Evolutionary conservation across 805 yeast genomes (phyloP).

Genomic region (Candida morakotiae): DNA sequence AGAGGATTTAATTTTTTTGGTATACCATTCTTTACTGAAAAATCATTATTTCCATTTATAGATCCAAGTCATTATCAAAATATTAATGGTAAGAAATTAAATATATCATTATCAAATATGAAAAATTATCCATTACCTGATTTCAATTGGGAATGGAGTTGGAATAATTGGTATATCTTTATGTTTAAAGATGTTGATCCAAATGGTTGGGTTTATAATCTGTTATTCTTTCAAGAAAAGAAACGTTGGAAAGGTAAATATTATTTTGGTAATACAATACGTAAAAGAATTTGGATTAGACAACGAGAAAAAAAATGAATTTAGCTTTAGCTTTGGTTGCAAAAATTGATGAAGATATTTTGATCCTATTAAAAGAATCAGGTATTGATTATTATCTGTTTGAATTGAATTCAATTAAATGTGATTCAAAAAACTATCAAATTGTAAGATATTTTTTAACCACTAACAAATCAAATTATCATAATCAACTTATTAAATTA

Average conservation of each 20-base stretch:
- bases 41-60: constrained; percentile 42
- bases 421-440: background rate
- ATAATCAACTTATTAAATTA: constrained; percentile 2
- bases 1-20: constrained; percentile 52
- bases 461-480: background rate
- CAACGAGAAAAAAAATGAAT: constrained; percentile 19
- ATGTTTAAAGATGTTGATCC: constrained; percentile 74
- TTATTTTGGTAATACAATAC: constrained; percentile 54
- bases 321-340: constrained; percentile 5
- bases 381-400: constrained; percentile 7
- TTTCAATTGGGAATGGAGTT: constrained; percentile 60
- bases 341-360: constrained; percentile 6
- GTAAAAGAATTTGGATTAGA: constrained; percentile 65
- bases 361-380: background rate
- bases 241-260: constrained; percentile 61
- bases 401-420: background rate
- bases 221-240: constrained; percentile 42
- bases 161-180: constrained; percentile 70
- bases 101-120: constrained; percentile 22
- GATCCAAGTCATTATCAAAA: constrained; percentile 51
- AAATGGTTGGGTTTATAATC: constrained; percentile 78
- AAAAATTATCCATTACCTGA: constrained; percentile 50
- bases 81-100: constrained; percentile 35
- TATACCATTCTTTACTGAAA: constrained; percentile 44
- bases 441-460: constrained; percentile 5